Base-by-base conservation (phyloP, 169 alveolate genomes). In the Cyclospora cayetanensis region DNA sequence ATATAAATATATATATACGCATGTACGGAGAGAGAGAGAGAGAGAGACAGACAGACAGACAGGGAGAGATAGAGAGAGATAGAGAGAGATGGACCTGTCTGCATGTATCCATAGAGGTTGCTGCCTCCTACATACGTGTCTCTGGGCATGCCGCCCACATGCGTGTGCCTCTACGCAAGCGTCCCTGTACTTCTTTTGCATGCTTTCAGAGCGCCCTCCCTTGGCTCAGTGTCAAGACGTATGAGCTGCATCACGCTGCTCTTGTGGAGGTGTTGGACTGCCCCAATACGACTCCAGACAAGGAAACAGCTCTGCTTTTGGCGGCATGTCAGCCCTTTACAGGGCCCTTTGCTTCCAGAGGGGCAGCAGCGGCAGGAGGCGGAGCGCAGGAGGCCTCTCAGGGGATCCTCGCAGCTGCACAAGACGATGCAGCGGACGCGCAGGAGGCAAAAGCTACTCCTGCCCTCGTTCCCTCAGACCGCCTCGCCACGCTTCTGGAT, bases 151-250 rank as follows among this genome's bases (percentile, higher is more conserved):
- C n/a, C n/a, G n/a, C n/a, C n/a, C n/a, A n/a, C n/a, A n/a, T n/a
- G n/a, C n/a, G n/a, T n/a, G n/a, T n/a, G n/a, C n/a, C n/a, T n/a
- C n/a, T n/a, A n/a, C n/a, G n/a, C n/a, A n/a, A n/a, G n/a, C n/a
- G n/a, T n/a, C n/a, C n/a, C n/a, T n/a, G n/a, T n/a, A n/a, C n/a
- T n/a, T n/a, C n/a, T n/a, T n/a, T n/a, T n/a, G n/a, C n/a, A n/a
- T n/a, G n/a, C 60, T 50, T 25, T 68, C 70, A 77, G 88, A 31
- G 65, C 34, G 31, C 88, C 43, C 29, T 77, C n/a, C 88, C 88
- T 39, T 77, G 88, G 88, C 37, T 77, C 31, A 77, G 88, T 52
- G 4, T 42, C 42, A 43, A 52, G 12, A 5, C 25, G 70, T 77
- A 42, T 31, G 88, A 77, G 70, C 46, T 70, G 4, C 88, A 77